Evolutionary conservation across 169 alveolate genomes (phyloP), one percentile per base, ranked within the genome.

Genomic region (Prorocentrum cordatum): DNA sequence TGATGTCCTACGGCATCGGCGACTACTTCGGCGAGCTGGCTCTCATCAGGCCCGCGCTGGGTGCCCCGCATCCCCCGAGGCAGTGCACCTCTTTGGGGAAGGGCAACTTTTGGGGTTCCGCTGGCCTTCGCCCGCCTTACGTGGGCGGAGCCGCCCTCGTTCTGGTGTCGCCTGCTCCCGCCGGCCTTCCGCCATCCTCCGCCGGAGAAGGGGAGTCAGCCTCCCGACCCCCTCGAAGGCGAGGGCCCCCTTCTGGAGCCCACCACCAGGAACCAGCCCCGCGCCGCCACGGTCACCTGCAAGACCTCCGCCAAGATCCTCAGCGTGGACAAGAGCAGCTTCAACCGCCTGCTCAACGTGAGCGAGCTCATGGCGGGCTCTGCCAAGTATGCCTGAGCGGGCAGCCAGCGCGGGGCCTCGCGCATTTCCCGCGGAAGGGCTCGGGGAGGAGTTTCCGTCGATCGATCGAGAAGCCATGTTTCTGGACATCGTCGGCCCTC

Each of bases 1-100:
- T 32, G 94, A 70, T 92, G 84, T 26, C 39, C 31, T 66, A 67
- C 42, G 24, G 94, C 80, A 83, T 97, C 66, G 98, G 98, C 4
- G 97, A 96, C 77, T 96, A 96, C 93, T 97, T 97, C 89, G 99
- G 99, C 29, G 99, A 97, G 93, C 92, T 97, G 75, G 98, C 98
- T 38, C 82, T 89, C 9, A 27, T 54, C 24, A 71, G 50, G 33
- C n/a, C n/a, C n/a, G 29, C 54, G 22, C 84, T 95, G 2, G 47
- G 95, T 4, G 95, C 93, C 58, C 22, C 33, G 9, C 26, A n/a
- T 16, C 16, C 35, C 6, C 5, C 26, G 16, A 14, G 12, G 47
- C 18, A 38, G 47, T 7, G 47, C 5, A 5, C 47, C 47, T 38
- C 12, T 5, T 38, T 38, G 47, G 47, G 12, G 5, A 7, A 12